These are phyloP conservation scores for Xylaria sp. DNA, from an alignment of 2,329 filamentous ascomycete genomes.

Conservation along the genomic window DNA sequence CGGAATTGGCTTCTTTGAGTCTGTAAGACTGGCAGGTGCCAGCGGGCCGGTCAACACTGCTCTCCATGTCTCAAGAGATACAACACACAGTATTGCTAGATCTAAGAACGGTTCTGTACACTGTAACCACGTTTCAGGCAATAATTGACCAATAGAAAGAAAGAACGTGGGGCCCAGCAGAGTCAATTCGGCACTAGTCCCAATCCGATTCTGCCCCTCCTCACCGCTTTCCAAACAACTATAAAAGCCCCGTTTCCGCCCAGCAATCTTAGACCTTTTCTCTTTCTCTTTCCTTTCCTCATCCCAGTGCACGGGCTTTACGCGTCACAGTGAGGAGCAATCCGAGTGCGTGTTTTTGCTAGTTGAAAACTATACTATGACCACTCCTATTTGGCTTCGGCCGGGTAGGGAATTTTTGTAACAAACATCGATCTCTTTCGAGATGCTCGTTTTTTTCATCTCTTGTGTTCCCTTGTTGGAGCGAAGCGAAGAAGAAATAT, in stretches of 20 bases:
- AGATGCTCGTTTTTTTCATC: slow-evolving; percentile 47
- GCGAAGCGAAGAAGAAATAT: slow-evolving; percentile 46
- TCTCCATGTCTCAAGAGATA: no score
- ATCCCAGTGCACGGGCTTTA: slow-evolving; percentile 72
- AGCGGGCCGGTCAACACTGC: no score
- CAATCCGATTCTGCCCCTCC: slow-evolving; percentile 2
- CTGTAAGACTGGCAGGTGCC: no score
- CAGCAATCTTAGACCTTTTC: slow-evolving; percentile 15
- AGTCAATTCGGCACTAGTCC: no score
- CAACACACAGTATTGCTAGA: no score
- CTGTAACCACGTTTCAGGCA: no score
- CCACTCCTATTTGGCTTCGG: slow-evolving; percentile 64
- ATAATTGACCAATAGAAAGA: no score
- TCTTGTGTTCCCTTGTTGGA: slow-evolving; percentile 39
- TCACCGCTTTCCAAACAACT: background rate
- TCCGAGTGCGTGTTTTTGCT: slow-evolving; percentile 86
- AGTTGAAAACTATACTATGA: slow-evolving; percentile 84
- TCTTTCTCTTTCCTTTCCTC: slow-evolving; percentile 27
- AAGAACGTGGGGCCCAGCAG: no score
- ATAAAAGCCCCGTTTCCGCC: slow-evolving; percentile 4
- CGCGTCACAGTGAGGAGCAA: slow-evolving; percentile 80
- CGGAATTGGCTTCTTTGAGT: no score
- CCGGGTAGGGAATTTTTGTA: slow-evolving; percentile 77
- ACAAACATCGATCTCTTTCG: background rate
- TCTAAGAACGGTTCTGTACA: no score